Evolutionary conservation across 2,329 filamentous ascomycete species (phyloP), one percentile per base, ranked within the genome.

Genomic region (Sphaerulina populicola): DNA sequence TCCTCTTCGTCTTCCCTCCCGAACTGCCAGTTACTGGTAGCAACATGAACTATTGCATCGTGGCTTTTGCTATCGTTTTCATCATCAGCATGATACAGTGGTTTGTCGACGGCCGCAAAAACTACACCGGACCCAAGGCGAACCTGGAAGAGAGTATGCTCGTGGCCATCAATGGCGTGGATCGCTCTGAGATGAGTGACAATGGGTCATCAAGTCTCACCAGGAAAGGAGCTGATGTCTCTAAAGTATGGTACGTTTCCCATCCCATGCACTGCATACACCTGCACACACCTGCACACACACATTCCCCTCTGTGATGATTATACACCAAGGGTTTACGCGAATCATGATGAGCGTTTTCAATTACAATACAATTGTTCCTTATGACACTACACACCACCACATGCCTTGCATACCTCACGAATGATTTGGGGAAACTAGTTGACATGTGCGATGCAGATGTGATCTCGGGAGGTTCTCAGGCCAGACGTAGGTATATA

Each of bases 1-100:
- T 88, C 0, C 73, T 89, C 0, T 88, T 88, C 68, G 74, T 88
- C 15, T 87, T 88, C 68, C 85, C 85, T 2, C 85, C 85, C 0
- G 75, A 75, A 6, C 62, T 82, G 3, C 83, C 82, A 0, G 81
- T 83, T 1, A 80, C 79, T 0, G 73, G 76, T 0, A 78, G 70
- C 58, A 87, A 79, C 69, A 88, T 88, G 85, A 89, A 77, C 54
- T 78, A 78, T 49, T 79, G 75, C 58, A 71, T 77, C 39, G 78
- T 75, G 14, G 78, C 74, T 0, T 80, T 82, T 44, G 77, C 73
- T 1, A 77, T 79, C 50, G 77, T 82, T 43, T 61, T 81, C 38
- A 66, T 79, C 33, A 73, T 83, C 52, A 80, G 77, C 27, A 67
- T 73, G 0, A 64, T 80, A 23, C 78, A 81, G 60, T 83, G 79